phyloP scores from a whole-genome alignment of 257 asterid genomes.

The Nyctanthes arbortristis region DNA sequence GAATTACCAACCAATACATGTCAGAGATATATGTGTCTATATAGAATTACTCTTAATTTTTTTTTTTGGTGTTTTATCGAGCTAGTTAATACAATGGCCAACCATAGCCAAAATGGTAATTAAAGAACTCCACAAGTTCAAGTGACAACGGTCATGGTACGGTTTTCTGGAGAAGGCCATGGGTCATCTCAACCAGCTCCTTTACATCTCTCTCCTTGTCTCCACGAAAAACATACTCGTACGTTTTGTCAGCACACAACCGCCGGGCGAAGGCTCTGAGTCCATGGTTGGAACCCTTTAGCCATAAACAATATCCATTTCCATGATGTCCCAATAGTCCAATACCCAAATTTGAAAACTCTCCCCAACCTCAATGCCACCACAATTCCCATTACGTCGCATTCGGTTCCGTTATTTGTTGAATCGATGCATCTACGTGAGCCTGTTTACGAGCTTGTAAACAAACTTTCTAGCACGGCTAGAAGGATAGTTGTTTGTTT shows the following conservation, averaged over 20 bases:
- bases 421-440: conserved; percentile 41
- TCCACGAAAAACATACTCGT: conserved; percentile 32
- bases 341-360: conserved; percentile 24
- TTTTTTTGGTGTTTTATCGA: too few species aligned
- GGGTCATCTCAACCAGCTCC: conserved; percentile 52
- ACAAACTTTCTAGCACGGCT: conserved; percentile 8
- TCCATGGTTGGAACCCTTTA: conserved; percentile 26
- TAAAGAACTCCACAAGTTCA: background rate
- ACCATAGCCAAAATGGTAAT: background rate
- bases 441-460: conserved; percentile 29
- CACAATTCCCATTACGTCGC: conserved; percentile 49
- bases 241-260: conserved; percentile 40
- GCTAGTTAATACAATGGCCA: too few species aligned
- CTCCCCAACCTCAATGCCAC: conserved; percentile 41
- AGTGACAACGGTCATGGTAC: conserved; percentile 39
- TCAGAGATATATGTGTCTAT: too few species aligned
- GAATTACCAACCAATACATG: too few species aligned
- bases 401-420: conserved; percentile 30
- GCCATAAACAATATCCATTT: conserved; percentile 19
- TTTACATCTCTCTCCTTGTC: conserved; percentile 40
- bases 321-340: conserved; percentile 38
- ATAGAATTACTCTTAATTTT: too few species aligned
- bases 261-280: conserved; percentile 41
- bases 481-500: conserved; percentile 42
- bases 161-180: conserved; percentile 49